Evolutionary conservation across 768 basidiomycete species (phyloP), one percentile per base, ranked within the genome.

Genomic region (Tricholoma sp.): DNA sequence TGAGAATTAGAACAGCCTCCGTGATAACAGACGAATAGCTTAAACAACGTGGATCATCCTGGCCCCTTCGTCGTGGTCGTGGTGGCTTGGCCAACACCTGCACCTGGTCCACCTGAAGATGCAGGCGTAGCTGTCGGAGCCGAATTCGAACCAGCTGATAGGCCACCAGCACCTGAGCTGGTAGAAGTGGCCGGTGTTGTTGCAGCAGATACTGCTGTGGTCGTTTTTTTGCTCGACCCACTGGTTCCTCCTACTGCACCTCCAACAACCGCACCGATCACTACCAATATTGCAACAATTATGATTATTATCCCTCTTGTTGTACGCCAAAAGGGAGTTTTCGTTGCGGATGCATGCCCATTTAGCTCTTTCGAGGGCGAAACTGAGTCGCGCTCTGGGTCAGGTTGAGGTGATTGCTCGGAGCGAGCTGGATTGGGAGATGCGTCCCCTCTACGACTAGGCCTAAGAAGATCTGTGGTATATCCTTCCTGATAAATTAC

Each of bases 231-330:
- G 12, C 34, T 18, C 54, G 60, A 58, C 18, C 55, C 54, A 36
- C 42, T 39, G 11, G 76, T 77, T 10, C 77, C 84, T 18, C 82
- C 85, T 1, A 84, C 84, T 0, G 75, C 83, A 18, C 83, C 85
- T 0, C 83, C 85, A 7, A 86, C 75, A 2, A 80, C 70, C 1
- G 76, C 84, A 1, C 69, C 83, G 42, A 85, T 53, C 51, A 82
- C 57, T 29, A 82, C 61, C 41, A 84, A 29, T 2, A 61, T 66
- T 13, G 70, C 60, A 52, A 81, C 41, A 54, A 67, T 57, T 15
- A 80, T 63, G 53, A 68, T 61, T 37, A 80, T 65, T 6, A 75
- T 68, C 7, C 80, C 80, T 15, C 72, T 77, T 31, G 63, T 75
- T 20, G 70, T 80, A 51, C 77, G 74, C 73, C 79, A 85, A 67